Percentiles rank a stretch among this genome's conserved stretches.
These are phyloP conservation scores for Syzygium aromaticum DNA, from an alignment of 345 rosid genomes.

Conservation along the genomic window DNA sequence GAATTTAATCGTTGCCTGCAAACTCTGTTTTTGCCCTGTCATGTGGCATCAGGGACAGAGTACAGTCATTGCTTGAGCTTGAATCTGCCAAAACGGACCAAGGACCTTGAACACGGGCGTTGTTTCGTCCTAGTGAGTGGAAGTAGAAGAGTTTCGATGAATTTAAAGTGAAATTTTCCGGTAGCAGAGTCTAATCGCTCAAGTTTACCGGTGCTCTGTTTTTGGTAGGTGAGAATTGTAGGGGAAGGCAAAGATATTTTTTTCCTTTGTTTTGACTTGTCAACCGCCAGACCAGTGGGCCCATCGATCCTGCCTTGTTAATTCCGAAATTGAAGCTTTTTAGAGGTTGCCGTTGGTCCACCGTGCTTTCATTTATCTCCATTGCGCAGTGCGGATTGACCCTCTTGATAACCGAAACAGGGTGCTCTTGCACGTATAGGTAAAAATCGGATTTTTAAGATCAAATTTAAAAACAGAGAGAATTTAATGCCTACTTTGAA, in stretches of 20 bases:
- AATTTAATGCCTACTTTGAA: neutral
- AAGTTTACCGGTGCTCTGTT: neutral
- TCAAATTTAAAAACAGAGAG: neutral
- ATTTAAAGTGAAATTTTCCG: neutral
- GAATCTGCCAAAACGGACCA: neutral
- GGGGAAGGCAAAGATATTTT: neutral
- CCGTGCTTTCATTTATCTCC: neutral
- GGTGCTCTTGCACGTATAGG: neutral
- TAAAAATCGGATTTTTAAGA: neutral
- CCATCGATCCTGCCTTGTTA: neutral
- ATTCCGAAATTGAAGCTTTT: neutral
- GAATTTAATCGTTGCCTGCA: neutral
- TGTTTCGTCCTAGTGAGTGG: neutral
- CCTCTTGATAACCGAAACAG: neutral
- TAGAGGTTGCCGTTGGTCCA: neutral
- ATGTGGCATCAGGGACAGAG: neutral
- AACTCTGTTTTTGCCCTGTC: neutral
- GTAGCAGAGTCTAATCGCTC: neutral
- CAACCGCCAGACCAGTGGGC: neutral
- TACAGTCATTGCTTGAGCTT: neutral
- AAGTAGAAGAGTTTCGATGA: neutral
- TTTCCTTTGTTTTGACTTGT: neutral
- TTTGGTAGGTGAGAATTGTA: neutral
- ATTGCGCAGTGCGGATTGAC: neutral
- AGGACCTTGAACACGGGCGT: neutral